Evolutionary conservation across 2,329 filamentous ascomycete genomes (phyloP).

Genomic region (Lithohypha guttulata): DNA sequence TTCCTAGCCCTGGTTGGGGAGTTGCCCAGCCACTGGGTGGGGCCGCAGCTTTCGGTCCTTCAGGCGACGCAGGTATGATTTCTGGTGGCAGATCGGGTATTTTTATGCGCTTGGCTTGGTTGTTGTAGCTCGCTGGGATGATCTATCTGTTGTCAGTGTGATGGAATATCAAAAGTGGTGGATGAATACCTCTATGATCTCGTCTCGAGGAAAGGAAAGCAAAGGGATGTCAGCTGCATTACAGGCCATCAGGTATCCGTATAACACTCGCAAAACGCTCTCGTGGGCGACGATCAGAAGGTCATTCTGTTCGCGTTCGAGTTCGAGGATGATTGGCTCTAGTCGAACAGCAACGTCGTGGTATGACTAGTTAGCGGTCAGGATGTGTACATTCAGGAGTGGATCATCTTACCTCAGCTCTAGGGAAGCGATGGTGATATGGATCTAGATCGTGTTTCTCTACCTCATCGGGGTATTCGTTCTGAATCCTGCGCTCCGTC

Average conservation of each 20-base stretch:
- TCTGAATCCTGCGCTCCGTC: constrained; percentile 68
- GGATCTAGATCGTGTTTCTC: constrained; percentile 87
- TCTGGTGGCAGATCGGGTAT: constrained; percentile 58
- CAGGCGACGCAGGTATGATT: constrained; percentile 65
- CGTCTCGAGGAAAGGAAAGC: constrained; percentile 85
- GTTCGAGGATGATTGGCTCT: constrained; percentile 92
- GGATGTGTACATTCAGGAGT: background rate
- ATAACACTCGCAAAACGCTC: constrained; percentile 90
- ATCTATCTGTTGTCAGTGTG: constrained; percentile 45
- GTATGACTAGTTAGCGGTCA: constrained; percentile 57
- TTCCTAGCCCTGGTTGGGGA: constrained; percentile 29
- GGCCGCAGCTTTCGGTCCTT: constrained; percentile 70
- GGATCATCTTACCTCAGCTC: constrained; percentile 60
- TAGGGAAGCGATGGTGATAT: constrained; percentile 91
- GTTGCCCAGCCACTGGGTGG: constrained; percentile 45
- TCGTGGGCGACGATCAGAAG: constrained; percentile 98
- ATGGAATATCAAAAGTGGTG: too few species aligned
- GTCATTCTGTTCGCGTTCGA: constrained; percentile 94
- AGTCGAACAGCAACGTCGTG: constrained; percentile 96
- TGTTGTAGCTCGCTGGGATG: constrained; percentile 94
- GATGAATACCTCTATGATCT: constrained; percentile 89
- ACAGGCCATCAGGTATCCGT: constrained; percentile 97
- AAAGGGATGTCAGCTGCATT: constrained; percentile 89
- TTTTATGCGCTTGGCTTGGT: constrained; percentile 80
- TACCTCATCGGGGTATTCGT: constrained; percentile 80